These are phyloP conservation scores for Apiotrichum sp. DNA, from an alignment of 1,284 basidiomycete genomes.

Conservation along the genomic window DNA sequence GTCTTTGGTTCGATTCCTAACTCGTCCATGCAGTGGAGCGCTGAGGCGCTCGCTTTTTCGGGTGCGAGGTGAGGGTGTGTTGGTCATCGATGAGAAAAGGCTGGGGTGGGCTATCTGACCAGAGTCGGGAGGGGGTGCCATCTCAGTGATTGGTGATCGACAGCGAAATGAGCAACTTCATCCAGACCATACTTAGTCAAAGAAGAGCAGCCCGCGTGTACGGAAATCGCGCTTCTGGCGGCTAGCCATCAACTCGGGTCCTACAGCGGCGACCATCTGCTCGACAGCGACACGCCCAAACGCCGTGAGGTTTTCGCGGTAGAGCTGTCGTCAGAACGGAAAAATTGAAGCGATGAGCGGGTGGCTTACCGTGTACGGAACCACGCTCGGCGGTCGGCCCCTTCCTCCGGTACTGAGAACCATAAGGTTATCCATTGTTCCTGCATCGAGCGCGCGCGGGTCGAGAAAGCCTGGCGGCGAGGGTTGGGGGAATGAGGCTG, in stretches of 20 bases:
- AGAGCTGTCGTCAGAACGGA: slow-evolving; percentile 3
- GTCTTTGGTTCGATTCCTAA: too few relatives aligned
- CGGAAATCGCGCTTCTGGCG: not conserved
- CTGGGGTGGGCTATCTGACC: too few relatives aligned
- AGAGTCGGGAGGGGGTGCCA: too few relatives aligned
- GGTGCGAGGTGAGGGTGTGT: too few relatives aligned
- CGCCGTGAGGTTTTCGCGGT: not conserved
- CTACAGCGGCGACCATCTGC: slow-evolving; percentile 14
- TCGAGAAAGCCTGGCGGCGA: slow-evolving; percentile 40
- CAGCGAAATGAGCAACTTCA: too few relatives aligned
- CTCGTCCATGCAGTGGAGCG: too few relatives aligned
- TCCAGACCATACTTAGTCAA: not conserved
- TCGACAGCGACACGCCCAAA: not conserved
- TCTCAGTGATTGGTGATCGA: too few relatives aligned
- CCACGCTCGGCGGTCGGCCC: not conserved
- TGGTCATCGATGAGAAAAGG: too few relatives aligned
- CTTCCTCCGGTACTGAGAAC: slow-evolving; percentile 18
- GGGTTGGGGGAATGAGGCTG: slow-evolving; percentile 25
- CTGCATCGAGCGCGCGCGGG: slow-evolving; percentile 16
- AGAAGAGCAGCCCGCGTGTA: slow-evolving; percentile 8
- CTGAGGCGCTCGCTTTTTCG: too few relatives aligned
- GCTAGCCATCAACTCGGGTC: slow-evolving; percentile 9
- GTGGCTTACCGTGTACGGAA: slow-evolving; percentile 6
- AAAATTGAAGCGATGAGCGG: not conserved
- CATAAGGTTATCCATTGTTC: slow-evolving; percentile 23